Evolutionary conservation across 2,329 filamentous ascomycete genomes (phyloP).

Genomic region (Dryadomyces quercus-mongolicae): DNA sequence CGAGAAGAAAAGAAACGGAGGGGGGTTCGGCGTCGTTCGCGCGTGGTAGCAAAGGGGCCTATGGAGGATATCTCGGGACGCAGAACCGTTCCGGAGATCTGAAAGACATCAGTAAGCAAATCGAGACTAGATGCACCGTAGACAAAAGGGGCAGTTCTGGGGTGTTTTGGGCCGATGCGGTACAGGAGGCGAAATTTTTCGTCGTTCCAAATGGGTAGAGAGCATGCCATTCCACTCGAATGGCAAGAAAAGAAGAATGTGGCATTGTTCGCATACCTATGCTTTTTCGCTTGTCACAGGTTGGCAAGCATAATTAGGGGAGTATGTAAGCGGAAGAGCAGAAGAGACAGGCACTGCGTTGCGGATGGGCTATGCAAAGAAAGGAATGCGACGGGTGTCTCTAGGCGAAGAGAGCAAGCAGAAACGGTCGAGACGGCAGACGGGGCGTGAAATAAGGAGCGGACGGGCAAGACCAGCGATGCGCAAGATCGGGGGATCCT

Average conservation of each 20-base stretch:
- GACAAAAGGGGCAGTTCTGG: too few relatives aligned
- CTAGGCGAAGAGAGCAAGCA: not conserved
- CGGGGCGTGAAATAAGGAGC: conserved; percentile 28
- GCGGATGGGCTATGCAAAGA: not conserved
- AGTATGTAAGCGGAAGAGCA: not conserved
- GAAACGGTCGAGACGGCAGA: not conserved
- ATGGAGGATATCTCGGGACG: not conserved
- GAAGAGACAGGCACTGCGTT: too few relatives aligned
- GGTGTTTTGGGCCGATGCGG: too few relatives aligned
- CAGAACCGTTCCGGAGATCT: too few relatives aligned
- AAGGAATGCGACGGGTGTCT: not conserved
- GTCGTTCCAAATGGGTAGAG: too few relatives aligned
- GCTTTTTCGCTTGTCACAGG: not conserved
- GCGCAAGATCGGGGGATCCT: conserved; percentile 27
- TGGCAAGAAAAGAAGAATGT: too few relatives aligned
- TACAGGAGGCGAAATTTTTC: too few relatives aligned
- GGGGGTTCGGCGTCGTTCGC: not conserved
- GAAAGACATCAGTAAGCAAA: too few relatives aligned
- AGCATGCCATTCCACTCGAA: too few relatives aligned
- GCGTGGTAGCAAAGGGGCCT: not conserved
- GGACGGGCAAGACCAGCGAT: conserved; percentile 46
- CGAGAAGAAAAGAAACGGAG: not conserved
- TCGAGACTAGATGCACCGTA: too few relatives aligned
- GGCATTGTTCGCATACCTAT: not conserved
- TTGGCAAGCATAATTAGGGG: not conserved